Conservation (phyloP, 306 rosid species). For the Dalbergia cochinchinensis region DNA sequence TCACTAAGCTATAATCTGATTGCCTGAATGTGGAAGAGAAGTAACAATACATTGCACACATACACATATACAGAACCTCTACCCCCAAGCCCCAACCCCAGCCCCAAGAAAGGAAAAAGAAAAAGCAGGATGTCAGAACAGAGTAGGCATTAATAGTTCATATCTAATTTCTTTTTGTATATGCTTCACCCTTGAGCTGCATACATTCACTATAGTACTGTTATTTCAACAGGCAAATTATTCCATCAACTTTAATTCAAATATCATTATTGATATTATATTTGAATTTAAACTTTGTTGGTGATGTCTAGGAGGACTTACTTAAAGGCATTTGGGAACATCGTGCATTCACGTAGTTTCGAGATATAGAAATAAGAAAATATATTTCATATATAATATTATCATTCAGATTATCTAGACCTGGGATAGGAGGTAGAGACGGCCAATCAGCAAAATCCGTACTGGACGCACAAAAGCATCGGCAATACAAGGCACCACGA, state of each 20-base stretch:
- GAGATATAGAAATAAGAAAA: slow-evolving; percentile 29
- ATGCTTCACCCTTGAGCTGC: slow-evolving; percentile 4
- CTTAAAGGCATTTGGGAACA: slow-evolving; percentile 20
- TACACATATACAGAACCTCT: not conserved
- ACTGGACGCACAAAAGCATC: slow-evolving; percentile 81
- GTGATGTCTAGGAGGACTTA: not conserved
- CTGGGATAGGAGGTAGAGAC: slow-evolving; percentile 87
- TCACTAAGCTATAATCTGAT: slow-evolving; percentile 17
- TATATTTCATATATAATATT: not conserved
- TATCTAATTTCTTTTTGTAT: slow-evolving; percentile 4
- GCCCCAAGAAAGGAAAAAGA: not conserved
- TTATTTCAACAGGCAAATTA: slow-evolving; percentile 35
- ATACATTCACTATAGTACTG: slow-evolving; percentile 15
- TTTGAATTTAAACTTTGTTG: slow-evolving; percentile 29
- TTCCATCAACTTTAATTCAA: slow-evolving; percentile 30
- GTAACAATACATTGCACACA: not conserved
- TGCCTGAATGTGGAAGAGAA: slow-evolving; percentile 31
- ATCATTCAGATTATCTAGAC: slow-evolving; percentile 49
- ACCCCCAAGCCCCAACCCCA: not conserved
- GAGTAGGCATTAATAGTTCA: slow-evolving; percentile 22
- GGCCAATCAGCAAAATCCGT: slow-evolving; percentile 84
- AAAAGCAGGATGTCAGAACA: too few species aligned
- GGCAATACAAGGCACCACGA: slow-evolving; percentile 95
- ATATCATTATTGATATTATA: slow-evolving; percentile 34
- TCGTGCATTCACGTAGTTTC: slow-evolving; percentile 30